Evolutionary conservation across 805 yeast genomes (phyloP).

Genomic region (Myxozyma melibiosi): DNA sequence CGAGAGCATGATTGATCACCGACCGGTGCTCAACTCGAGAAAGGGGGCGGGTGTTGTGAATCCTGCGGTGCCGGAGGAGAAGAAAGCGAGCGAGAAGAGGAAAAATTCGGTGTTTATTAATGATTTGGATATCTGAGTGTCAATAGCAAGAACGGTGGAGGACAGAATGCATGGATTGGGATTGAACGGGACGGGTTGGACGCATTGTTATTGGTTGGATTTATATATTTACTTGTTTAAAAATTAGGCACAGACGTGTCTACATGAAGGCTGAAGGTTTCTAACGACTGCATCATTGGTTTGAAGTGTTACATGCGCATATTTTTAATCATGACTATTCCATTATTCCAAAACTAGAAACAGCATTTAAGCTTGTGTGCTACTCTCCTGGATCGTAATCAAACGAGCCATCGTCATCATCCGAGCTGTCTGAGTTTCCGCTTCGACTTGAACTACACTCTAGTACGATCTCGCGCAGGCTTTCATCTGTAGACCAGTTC

Average conservation of each 20-base stretch:
- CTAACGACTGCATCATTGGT: no score
- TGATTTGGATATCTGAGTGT: slow-evolving; percentile 8
- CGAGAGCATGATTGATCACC: neutral
- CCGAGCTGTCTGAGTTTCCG: slow-evolving; percentile 6
- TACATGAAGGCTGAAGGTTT: no score
- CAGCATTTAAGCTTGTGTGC: no score
- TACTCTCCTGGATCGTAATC: neutral
- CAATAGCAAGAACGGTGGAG: no score
- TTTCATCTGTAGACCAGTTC: slow-evolving; percentile 21
- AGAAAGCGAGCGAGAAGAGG: neutral
- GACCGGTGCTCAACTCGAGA: neutral
- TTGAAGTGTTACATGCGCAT: no score
- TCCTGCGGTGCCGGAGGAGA: neutral
- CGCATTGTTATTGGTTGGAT: no score
- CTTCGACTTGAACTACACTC: slow-evolving; percentile 18
- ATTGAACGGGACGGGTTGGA: no score
- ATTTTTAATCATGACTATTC: no score
- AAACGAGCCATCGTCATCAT: neutral
- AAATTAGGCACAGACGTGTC: no score
- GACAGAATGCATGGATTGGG: no score
- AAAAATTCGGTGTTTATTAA: neutral
- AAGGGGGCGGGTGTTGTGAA: no score
- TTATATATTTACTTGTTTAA: neutral
- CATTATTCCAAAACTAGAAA: no score
- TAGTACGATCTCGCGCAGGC: slow-evolving; percentile 18